Conservation (phyloP, 2,329 filamentous ascomycete genomes). For the Aspergillus neotritici region DNA sequence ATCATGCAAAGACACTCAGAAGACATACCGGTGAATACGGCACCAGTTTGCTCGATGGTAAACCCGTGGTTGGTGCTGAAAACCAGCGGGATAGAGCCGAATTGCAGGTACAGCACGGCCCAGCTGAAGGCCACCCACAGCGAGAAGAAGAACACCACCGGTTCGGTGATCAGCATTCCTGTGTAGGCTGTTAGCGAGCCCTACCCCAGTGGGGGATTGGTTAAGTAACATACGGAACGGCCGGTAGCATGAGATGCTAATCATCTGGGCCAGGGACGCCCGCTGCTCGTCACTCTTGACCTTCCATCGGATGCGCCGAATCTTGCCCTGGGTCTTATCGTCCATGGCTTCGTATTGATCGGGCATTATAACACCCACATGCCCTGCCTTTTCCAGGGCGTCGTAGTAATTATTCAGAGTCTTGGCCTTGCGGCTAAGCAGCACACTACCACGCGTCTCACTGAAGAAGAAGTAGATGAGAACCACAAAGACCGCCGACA, state of each 20-base stretch:
- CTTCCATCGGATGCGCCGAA: conserved; percentile 66
- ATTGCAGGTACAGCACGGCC: conserved; percentile 82
- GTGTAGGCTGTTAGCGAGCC: neutral
- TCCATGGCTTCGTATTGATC: conserved; percentile 22
- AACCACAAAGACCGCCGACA: conserved; percentile 57
- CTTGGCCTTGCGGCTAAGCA: conserved; percentile 69
- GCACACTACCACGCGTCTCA: conserved; percentile 75
- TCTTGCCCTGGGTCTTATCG: conserved; percentile 25
- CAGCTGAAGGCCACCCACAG: conserved; percentile 87
- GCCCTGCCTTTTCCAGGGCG: conserved; percentile 60
- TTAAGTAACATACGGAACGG: conserved; percentile 57
- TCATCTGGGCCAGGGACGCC: conserved; percentile 61
- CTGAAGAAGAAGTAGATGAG: conserved; percentile 65
- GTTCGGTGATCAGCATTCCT: conserved; percentile 56
- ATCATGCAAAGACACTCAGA: too few species aligned
- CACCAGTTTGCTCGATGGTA: conserved; percentile 60
- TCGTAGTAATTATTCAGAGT: conserved; percentile 75
- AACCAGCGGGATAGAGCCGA: conserved; percentile 72
- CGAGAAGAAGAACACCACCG: conserved; percentile 67
- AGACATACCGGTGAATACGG: conserved; percentile 57
- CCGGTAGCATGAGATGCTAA: conserved; percentile 66
- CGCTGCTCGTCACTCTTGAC: conserved; percentile 74
- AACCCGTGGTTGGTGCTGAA: conserved; percentile 66
- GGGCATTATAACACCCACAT: conserved; percentile 49
- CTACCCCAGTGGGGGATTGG: neutral